Base-by-base conservation (phyloP, 805 yeast species). In the Sugiyamaella boreocaroliniensis region DNA sequence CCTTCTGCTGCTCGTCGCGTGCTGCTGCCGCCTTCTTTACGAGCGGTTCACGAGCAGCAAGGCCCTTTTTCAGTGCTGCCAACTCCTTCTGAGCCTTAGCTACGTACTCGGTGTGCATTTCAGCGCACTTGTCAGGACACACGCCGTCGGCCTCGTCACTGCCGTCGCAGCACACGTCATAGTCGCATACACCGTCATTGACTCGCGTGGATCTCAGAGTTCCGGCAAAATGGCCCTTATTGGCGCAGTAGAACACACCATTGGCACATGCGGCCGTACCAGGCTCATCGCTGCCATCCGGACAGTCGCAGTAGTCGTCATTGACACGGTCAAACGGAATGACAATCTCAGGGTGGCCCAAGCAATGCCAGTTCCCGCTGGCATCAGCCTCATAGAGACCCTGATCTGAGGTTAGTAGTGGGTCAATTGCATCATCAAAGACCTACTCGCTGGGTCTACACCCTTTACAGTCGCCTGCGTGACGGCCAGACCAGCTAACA, bases 261-360 rank as follows among this genome's bases (percentile, higher is more conserved):
- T 59, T 48, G 34, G 43, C 12, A 67, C 98, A 92, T 0, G 97
- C 97, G 41, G 84, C 72, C 0, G 98, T 92, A 0, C 97, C 97
- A 0, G 97, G 97, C 67, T 93, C 98, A 70, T 93, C 99, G 4
- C 90, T 82, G 0, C 98, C 98, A 70, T 93, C 99, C 0, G 97
- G 97, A 71, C 98, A 92, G 64, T 93, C 98, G 69, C 98, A 92
- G 64, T 77, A 84, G 61, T 89, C 85, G 67, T 93, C 97, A 66
- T 92, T 92, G 60, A 92, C 76, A 62, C 82, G 86, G 40, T 71
- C 71, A 49, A 73, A 72, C 42, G 82, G 73, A 16, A 92, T 68
- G 18, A 72, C 73, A 4, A 89, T 79, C n/a, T 79, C 76, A 0
- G 93, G 84, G 62, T 86, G 76, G 32, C 69, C 61, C 40, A 92